Conservation (phyloP, 192 early-diverging fungal genomes). For the Paraglomus brasilianum region DNA sequence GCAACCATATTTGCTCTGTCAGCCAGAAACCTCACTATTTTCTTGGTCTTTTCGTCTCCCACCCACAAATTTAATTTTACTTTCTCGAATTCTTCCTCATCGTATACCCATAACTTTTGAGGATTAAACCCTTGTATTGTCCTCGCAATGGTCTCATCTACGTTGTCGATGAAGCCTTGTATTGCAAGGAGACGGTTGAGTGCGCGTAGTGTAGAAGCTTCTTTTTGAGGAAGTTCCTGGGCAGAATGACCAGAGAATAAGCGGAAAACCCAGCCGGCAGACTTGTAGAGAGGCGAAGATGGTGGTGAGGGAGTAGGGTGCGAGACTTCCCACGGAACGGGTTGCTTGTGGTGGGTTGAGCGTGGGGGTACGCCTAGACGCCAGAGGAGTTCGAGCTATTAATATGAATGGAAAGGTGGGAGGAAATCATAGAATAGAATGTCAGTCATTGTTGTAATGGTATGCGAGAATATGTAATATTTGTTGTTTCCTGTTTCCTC, state of each 20-base stretch:
- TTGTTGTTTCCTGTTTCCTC: neutral
- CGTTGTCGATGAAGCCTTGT: constrained; percentile 56
- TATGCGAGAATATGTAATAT: neutral
- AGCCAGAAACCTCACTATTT: constrained; percentile 40
- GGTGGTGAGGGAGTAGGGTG: constrained; percentile 39
- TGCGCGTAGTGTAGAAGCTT: constrained; percentile 54
- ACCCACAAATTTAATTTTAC: constrained; percentile 55
- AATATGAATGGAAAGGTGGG: constrained; percentile 1
- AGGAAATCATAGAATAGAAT: neutral
- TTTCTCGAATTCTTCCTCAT: constrained; percentile 47
- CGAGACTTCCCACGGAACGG: constrained; percentile 57
- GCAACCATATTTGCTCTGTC: constrained; percentile 32
- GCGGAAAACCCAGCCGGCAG: constrained; percentile 60
- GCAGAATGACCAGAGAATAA: constrained; percentile 57
- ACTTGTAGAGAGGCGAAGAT: constrained; percentile 53
- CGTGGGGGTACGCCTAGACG: constrained; percentile 51
- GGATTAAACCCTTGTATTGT: constrained; percentile 42
- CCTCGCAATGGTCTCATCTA: constrained; percentile 57
- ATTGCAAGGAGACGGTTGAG: constrained; percentile 62
- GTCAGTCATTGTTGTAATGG: neutral
- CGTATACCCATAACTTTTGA: constrained; percentile 48
- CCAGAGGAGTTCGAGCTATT: constrained; percentile 58
- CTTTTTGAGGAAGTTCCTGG: constrained; percentile 60
- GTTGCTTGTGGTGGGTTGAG: constrained; percentile 44
- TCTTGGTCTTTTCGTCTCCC: constrained; percentile 44